Conservation (phyloP, 2,329 filamentous ascomycete species). For the Talaromyces pinophilus region DNA sequence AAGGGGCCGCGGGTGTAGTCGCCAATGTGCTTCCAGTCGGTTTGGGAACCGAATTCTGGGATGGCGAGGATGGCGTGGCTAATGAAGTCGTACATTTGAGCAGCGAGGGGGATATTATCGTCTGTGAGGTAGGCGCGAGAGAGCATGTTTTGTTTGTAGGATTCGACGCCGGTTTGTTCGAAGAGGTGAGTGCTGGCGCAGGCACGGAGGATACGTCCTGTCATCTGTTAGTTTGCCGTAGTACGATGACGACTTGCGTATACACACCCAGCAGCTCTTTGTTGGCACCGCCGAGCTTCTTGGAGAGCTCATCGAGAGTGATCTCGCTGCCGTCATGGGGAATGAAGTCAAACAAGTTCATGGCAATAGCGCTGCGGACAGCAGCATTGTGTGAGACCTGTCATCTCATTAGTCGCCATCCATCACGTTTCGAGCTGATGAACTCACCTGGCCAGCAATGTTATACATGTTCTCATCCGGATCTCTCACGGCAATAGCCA, state of each 20-base stretch:
- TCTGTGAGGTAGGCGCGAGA: not conserved
- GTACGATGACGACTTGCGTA: not conserved
- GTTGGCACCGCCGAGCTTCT: not conserved
- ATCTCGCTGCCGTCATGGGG: not conserved
- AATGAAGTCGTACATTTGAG: slow-evolving; percentile 24
- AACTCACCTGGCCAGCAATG: not conserved
- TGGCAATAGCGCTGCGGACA: not conserved
- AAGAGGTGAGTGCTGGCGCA: not conserved
- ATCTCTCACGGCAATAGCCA: not conserved
- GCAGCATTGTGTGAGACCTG: not conserved
- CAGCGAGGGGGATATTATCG: not conserved
- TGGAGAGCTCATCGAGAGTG: not conserved
- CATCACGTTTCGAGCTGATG: not conserved
- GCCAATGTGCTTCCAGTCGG: slow-evolving; percentile 30
- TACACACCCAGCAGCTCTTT: not conserved
- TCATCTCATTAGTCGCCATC: not conserved
- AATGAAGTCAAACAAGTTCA: not conserved
- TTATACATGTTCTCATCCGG: slow-evolving; percentile 1
- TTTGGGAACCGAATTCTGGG: slow-evolving; percentile 31
- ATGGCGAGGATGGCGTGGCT: slow-evolving; percentile 29
- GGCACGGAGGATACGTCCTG: not conserved
- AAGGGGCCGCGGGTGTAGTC: slow-evolving; percentile 30
- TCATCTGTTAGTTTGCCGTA: not conserved
- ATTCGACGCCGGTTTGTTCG: not conserved
- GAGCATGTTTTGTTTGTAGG: not conserved